Conservation (phyloP, 768 basidiomycete genomes). For the Tricholoma sp. region DNA sequence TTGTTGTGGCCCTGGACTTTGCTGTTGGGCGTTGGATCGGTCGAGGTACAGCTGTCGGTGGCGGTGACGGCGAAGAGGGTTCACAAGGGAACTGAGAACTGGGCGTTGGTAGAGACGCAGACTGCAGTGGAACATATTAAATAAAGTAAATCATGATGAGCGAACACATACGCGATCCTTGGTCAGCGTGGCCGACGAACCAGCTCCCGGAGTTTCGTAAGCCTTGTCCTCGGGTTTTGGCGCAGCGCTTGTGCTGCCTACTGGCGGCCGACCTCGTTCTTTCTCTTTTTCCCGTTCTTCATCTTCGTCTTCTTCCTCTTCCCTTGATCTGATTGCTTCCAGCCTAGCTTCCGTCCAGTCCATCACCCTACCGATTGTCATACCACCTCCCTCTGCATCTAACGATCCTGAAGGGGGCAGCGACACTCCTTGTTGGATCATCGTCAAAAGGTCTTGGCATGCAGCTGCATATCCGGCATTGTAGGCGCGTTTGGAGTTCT, state of each 20-base stretch:
- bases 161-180: constrained; percentile 26
- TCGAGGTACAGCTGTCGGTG: constrained; percentile 20
- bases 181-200: constrained; percentile 7
- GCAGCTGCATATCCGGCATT: constrained; percentile 77
- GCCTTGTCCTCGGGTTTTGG: constrained; percentile 17
- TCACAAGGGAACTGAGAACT: constrained; percentile 21
- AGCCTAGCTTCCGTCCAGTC: constrained; percentile 82
- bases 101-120: constrained; percentile 25
- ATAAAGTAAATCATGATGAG: constrained; percentile 6
- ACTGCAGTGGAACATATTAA: constrained; percentile 10
- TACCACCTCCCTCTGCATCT: constrained; percentile 47
- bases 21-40: constrained; percentile 19
- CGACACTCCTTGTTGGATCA: constrained; percentile 82
- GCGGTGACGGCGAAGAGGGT: constrained; percentile 31
- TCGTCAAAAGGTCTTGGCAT: constrained; percentile 73
- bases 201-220: constrained; percentile 2
- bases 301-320: constrained; percentile 82
- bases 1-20: constrained; percentile 17
- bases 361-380: constrained; percentile 77
- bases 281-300: constrained; percentile 61
- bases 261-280: constrained; percentile 31
- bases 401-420: constrained; percentile 37
- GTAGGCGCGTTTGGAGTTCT: constrained; percentile 75
- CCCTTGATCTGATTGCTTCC: constrained; percentile 67
- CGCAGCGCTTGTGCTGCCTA: constrained; percentile 13